Conservation (phyloP, 202 grass and related monocot genomes). For the Dendrocalamus latiflorus region DNA sequence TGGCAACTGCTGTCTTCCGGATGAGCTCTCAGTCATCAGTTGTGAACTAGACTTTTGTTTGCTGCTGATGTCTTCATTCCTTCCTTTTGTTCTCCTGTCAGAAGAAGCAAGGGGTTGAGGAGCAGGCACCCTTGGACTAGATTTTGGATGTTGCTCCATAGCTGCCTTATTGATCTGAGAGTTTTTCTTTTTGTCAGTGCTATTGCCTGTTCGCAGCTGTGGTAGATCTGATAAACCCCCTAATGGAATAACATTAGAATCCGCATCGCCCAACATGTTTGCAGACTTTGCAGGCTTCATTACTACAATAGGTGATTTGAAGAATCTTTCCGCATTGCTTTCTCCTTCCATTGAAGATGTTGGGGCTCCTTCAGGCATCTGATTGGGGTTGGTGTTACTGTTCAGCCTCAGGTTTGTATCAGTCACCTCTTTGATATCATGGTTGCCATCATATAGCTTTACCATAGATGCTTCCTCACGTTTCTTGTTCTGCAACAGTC, state of each 20-base stretch:
- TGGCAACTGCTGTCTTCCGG: slow-evolving; percentile 37
- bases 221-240: slow-evolving; percentile 42
- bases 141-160: slow-evolving; percentile 48
- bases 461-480: slow-evolving; percentile 29
- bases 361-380: not conserved
- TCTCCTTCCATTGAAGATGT: slow-evolving; percentile 24
- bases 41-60: slow-evolving; percentile 48
- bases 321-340: slow-evolving; percentile 34
- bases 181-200: slow-evolving; percentile 44
- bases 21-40: slow-evolving; percentile 37
- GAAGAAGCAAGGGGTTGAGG: slow-evolving; percentile 34
- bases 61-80: slow-evolving; percentile 47
- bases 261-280: slow-evolving; percentile 25
- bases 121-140: slow-evolving; percentile 35
- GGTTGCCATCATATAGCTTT: slow-evolving; percentile 39
- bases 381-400: slow-evolving; percentile 3
- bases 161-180: slow-evolving; percentile 20
- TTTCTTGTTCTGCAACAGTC: slow-evolving; percentile 71
- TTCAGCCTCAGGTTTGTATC: slow-evolving; percentile 3
- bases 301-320: slow-evolving; percentile 85
- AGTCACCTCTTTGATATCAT: slow-evolving; percentile 24
- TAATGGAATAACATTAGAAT: slow-evolving; percentile 39
- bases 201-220: slow-evolving; percentile 40
- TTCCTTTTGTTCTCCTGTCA: slow-evolving; percentile 48
- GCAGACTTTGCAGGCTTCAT: slow-evolving; percentile 84